These are phyloP conservation scores for Candida sanyaensis DNA, from an alignment of 1,139 yeast genomes.

Conservation along the genomic window DNA sequence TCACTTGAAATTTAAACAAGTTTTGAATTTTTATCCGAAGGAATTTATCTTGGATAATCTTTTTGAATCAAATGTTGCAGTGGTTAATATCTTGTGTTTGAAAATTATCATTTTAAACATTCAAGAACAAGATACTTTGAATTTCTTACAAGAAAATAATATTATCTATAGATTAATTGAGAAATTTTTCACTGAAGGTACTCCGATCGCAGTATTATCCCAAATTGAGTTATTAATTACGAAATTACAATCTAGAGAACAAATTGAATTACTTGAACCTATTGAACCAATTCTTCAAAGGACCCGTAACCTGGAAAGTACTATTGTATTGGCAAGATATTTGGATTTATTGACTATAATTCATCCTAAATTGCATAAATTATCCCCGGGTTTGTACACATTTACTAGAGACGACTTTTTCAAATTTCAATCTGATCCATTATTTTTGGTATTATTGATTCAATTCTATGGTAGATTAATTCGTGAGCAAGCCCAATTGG, in stretches of 20 bases:
- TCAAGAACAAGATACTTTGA: constrained; percentile 17
- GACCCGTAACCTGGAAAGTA: constrained; percentile 14
- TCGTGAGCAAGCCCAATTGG: constrained; percentile 5
- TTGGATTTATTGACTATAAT: constrained; percentile 20
- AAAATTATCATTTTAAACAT: constrained; percentile 21
- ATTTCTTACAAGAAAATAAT: constrained; percentile 17
- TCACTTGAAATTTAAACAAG: constrained; percentile 18
- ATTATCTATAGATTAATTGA: constrained; percentile 8
- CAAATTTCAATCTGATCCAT: constrained; percentile 24
- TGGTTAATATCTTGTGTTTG: constrained; percentile 19
- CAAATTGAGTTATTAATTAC: constrained; percentile 22
- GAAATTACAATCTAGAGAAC: constrained; percentile 8
- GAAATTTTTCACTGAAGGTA: constrained; percentile 9
- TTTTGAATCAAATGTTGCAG: constrained; percentile 12
- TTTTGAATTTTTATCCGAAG: constrained; percentile 22
- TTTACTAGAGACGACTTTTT: constrained; percentile 17
- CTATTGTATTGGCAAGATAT: constrained; percentile 24
- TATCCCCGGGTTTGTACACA: constrained; percentile 12
- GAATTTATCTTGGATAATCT: constrained; percentile 22
- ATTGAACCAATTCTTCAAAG: constrained; percentile 4
- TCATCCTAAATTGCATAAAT: constrained; percentile 10
- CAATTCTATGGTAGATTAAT: constrained; percentile 31
- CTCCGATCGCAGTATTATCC: constrained; percentile 18
- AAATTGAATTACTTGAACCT: constrained; percentile 11
- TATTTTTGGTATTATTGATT: constrained; percentile 26